phyloP scores from a whole-genome alignment of 2,329 filamentous ascomycete genomes.

The Blumeriella jaapii region DNA sequence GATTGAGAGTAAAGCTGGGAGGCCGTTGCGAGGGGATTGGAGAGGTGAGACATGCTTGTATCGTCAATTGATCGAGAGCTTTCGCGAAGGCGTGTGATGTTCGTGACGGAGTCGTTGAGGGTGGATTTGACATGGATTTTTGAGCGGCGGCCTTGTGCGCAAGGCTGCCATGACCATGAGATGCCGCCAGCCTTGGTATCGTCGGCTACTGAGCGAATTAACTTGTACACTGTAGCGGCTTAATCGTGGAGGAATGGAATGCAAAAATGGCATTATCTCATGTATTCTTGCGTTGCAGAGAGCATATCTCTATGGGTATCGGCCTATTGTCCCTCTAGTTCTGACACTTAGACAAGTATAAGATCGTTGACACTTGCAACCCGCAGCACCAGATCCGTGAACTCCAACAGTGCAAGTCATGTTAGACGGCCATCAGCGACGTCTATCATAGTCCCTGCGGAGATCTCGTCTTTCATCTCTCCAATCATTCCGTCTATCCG shows the following conservation, averaged over 20 bases:
- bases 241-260: no score
- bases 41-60: slow-evolving; percentile 44
- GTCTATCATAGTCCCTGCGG: slow-evolving; percentile 3
- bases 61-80: background rate
- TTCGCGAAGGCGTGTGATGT: background rate
- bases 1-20: slow-evolving; percentile 52
- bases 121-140: slow-evolving; percentile 2
- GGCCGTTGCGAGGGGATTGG: slow-evolving; percentile 62
- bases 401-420: slow-evolving; percentile 4
- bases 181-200: background rate
- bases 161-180: slow-evolving; percentile 11
- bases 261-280: no score
- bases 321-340: slow-evolving; percentile 2
- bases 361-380: no score
- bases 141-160: slow-evolving; percentile 16
- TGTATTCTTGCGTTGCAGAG: background rate
- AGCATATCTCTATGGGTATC: slow-evolving; percentile 9
- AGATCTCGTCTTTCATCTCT: slow-evolving; percentile 1
- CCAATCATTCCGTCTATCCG: slow-evolving; percentile 2
- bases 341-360: no score
- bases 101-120: background rate
- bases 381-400: no score
- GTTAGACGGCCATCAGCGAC: background rate
- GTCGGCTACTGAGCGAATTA: background rate
- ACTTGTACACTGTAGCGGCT: no score